Conservation (phyloP, 2,329 filamentous ascomycete species). For the Sporothrix phasma region DNA sequence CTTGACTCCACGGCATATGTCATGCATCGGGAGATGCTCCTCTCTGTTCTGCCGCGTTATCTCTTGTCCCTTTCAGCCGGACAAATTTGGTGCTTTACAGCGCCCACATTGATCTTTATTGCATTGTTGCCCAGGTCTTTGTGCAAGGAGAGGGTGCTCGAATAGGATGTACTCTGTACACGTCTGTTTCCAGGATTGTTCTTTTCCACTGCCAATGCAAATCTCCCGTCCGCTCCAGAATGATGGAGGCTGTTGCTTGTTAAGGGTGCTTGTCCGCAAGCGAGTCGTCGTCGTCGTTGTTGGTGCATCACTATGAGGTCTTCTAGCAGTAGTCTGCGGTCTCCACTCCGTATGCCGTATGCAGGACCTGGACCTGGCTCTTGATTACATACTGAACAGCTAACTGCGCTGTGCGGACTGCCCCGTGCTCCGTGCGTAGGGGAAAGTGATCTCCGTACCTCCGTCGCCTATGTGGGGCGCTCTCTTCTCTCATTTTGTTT, state of each 20-base stretch:
- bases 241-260: background rate
- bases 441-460: background rate
- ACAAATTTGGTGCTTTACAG: background rate
- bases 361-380: background rate
- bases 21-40: background rate
- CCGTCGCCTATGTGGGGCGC: background rate
- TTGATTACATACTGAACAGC: no score
- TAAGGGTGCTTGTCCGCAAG: background rate
- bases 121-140: no score
- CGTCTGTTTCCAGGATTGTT: no score
- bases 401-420: background rate
- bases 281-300: background rate
- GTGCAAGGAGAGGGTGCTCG: no score
- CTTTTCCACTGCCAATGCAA: background rate
- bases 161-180: no score
- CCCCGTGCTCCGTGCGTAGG: conserved; percentile 3
- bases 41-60: no score
- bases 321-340: no score
- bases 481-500: no score
- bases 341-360: background rate
- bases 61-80: background rate
- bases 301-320: no score
- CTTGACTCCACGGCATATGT: background rate
- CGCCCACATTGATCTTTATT: no score
- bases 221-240: background rate